Evolutionary conservation across 495 filamentous ascomycete genomes (phyloP).

Genomic region (Neurospora sp.): DNA sequence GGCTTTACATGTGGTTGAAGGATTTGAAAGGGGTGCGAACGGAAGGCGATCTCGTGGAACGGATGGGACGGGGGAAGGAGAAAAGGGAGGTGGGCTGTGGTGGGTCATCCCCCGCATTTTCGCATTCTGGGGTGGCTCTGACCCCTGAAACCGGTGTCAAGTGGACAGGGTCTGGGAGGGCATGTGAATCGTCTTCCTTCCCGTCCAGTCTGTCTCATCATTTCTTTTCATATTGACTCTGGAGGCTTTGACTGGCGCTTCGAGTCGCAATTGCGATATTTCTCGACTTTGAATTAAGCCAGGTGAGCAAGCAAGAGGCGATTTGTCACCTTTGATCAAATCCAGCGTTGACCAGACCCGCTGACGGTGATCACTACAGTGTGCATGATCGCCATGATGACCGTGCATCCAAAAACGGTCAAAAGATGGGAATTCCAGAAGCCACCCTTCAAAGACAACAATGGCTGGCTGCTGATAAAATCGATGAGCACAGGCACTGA

Average conservation of each 20-base stretch:
- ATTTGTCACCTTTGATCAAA: background rate
- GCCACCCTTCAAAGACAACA: background rate
- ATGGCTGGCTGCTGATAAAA: background rate
- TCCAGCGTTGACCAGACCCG: background rate
- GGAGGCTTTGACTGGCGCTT: background rate
- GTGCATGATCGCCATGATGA: background rate
- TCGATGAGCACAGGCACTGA: background rate
- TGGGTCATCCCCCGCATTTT: background rate
- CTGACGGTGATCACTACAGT: background rate
- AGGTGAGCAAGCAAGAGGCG: background rate
- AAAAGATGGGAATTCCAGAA: background rate
- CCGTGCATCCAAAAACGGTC: background rate
- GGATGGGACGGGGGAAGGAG: background rate
- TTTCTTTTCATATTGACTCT: background rate
- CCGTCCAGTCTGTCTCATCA: background rate
- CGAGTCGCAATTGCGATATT: background rate
- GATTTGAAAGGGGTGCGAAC: background rate
- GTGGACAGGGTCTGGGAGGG: background rate
- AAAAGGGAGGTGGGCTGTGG: background rate
- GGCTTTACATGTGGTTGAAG: background rate
- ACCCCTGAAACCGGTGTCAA: background rate
- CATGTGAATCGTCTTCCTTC: background rate
- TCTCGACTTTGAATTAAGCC: background rate
- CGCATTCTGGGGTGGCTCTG: background rate
- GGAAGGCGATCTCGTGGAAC: background rate